Base-by-base conservation (phyloP, 768 basidiomycete genomes). In the Naematelia encephala region DNA sequence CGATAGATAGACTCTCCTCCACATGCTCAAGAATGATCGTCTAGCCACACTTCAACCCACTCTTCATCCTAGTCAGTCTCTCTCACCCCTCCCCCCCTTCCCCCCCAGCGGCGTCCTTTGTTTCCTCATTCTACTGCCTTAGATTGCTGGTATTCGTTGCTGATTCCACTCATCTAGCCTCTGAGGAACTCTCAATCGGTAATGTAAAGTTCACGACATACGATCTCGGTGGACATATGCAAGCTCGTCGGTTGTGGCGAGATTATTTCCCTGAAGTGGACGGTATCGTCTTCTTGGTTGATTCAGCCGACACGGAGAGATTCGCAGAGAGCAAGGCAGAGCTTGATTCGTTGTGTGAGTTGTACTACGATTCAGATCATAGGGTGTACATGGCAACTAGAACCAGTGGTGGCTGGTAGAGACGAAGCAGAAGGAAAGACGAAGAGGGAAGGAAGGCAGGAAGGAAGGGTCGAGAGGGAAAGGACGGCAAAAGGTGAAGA, bases 191-290 rank as follows among this genome's bases (percentile, higher is more conserved):
- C 54, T 91, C 96, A 23, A 98, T 98, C 77, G 96, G 96, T 56
- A 96, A 92, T 75, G 90, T 98, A 70, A 98, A 97, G 79, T 99
- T 99, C 81, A 98, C 91, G 23, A 98, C 96, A 0, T 93, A 96
- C 69, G 96, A 99, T 78, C 82, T 99, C 53, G 96, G 96, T 72
- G 96, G 96, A 75, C 96, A 98, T 81, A 87, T 88, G 77, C 94
- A 97, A 85, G 96, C 96, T 54, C 93, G 96, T 68, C 90, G 96
- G 67, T 87, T 98, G 77, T 99, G 96, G 96, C 86, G 92, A 59
- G 93, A 99, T 79, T 99, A 98, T 81, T 98, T 99, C 86, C 96
- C 96, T 51, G 96, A 98, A 78, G 96, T 98, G 44, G 92, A 99
- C 70, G 94, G 91, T 16, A 97, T 99, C 70, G 86, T 98, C 74